These are phyloP conservation scores for Nannizziopsis arthrosporioides DNA, from an alignment of 2,329 filamentous ascomycete species.

Conservation along the genomic window DNA sequence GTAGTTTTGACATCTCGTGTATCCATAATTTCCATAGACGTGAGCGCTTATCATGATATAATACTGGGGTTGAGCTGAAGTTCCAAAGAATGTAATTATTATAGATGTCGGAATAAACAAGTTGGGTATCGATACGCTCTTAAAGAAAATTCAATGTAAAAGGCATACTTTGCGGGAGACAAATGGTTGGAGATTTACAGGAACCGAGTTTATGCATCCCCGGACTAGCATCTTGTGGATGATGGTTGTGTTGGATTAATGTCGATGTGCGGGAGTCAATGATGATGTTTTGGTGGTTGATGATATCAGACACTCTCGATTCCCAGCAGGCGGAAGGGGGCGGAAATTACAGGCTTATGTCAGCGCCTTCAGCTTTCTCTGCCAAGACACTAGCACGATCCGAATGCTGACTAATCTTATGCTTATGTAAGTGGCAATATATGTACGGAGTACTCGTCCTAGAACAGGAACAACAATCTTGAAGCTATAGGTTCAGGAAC, in stretches of 20 bases:
- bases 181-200: not conserved
- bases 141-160: too few relatives aligned
- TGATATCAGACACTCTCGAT: not conserved
- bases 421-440: too few relatives aligned
- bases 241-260: not conserved
- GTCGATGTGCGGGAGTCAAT: not conserved
- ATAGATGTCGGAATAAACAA: not conserved
- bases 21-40: conserved; percentile 54
- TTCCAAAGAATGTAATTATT: not conserved
- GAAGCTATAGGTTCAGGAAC: too few relatives aligned
- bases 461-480: too few relatives aligned
- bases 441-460: too few relatives aligned
- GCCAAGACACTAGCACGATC: too few relatives aligned
- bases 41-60: not conserved
- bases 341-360: too few relatives aligned
- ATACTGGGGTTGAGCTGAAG: not conserved
- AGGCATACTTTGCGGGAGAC: not conserved
- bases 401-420: too few relatives aligned
- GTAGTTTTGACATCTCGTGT: conserved; percentile 76
- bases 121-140: too few relatives aligned
- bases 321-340: too few relatives aligned
- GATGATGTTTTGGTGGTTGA: not conserved
- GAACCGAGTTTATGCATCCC: too few relatives aligned
- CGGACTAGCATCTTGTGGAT: not conserved
- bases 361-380: too few relatives aligned